These are phyloP conservation scores for Patellifolia procumbens DNA, from an alignment of 179 eudicot genomes.

Conservation along the genomic window DNA sequence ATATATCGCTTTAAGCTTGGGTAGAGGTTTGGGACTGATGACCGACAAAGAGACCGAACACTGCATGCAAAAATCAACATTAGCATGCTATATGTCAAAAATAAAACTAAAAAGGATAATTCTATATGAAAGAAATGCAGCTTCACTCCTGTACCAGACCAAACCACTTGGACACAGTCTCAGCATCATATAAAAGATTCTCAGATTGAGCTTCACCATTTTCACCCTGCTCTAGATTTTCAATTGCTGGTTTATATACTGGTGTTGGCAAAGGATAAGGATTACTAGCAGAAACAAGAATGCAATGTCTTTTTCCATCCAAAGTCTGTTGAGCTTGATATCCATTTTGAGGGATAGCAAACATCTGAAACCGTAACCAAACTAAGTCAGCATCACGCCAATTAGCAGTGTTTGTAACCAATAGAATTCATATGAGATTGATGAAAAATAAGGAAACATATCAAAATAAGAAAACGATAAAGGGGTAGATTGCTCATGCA, in stretches of 20 bases:
- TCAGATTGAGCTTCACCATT: conserved; percentile 36
- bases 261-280: conserved; percentile 95
- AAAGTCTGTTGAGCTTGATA: conserved; percentile 59
- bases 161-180: conserved; percentile 78
- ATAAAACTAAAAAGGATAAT: background rate
- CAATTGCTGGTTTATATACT: conserved; percentile 74
- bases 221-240: conserved; percentile 42
- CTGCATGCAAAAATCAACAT: conserved; percentile 50
- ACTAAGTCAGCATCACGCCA: conserved; percentile 19
- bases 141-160: conserved; percentile 51
- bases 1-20: conserved; percentile 72
- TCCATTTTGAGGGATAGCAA: conserved; percentile 59
- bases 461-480: background rate
- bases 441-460: background rate
- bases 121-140: background rate
- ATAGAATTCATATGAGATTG: background rate
- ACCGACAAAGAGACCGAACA: conserved; percentile 87
- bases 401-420: conserved; percentile 18
- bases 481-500: background rate
- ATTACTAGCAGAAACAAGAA: conserved; percentile 84
- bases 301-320: conserved; percentile 80
- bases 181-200: conserved; percentile 63
- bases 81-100: conserved; percentile 10
- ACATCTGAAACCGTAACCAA: conserved; percentile 55
- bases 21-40: conserved; percentile 77